Conservation (phyloP, 768 basidiomycete genomes). For the Xerocomellus amylosporus region DNA sequence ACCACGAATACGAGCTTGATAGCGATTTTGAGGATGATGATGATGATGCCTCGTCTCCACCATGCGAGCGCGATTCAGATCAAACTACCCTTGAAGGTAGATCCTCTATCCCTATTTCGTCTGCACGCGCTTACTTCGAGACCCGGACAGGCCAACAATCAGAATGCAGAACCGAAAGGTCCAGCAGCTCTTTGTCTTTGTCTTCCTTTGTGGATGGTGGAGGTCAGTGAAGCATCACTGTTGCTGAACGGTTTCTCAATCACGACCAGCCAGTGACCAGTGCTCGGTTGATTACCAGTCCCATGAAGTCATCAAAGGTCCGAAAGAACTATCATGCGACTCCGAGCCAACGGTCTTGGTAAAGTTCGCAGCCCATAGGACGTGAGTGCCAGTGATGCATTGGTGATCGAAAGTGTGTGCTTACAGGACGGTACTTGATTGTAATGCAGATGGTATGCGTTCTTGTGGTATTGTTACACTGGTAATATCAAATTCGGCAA, state of each 20-base stretch:
- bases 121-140: neutral
- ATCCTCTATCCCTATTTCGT: neutral
- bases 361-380: slow-evolving; percentile 17
- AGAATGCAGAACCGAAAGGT: neutral
- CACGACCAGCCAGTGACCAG: slow-evolving; percentile 2
- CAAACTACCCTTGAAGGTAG: slow-evolving; percentile 1
- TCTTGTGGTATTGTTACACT: slow-evolving; percentile 29
- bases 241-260: slow-evolving; percentile 7
- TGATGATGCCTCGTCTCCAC: neutral
- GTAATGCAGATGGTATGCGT: slow-evolving; percentile 19
- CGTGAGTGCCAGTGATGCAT: slow-evolving; percentile 13
- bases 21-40: slow-evolving; percentile 27
- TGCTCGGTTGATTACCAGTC: neutral
- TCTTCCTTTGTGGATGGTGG: slow-evolving; percentile 11
- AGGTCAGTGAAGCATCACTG: neutral
- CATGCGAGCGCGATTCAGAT: neutral
- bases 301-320: slow-evolving; percentile 9
- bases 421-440: neutral
- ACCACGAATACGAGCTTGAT: slow-evolving; percentile 22
- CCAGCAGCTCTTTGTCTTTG: neutral
- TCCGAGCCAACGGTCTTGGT: slow-evolving; percentile 1
- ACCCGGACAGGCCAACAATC: slow-evolving; percentile 2
- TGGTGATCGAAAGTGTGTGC: neutral
- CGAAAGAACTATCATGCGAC: neutral
- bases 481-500: slow-evolving; percentile 16